Evolutionary conservation across 2,329 filamentous ascomycete genomes (phyloP).

Genomic region (Calonectria pauciramosa): DNA sequence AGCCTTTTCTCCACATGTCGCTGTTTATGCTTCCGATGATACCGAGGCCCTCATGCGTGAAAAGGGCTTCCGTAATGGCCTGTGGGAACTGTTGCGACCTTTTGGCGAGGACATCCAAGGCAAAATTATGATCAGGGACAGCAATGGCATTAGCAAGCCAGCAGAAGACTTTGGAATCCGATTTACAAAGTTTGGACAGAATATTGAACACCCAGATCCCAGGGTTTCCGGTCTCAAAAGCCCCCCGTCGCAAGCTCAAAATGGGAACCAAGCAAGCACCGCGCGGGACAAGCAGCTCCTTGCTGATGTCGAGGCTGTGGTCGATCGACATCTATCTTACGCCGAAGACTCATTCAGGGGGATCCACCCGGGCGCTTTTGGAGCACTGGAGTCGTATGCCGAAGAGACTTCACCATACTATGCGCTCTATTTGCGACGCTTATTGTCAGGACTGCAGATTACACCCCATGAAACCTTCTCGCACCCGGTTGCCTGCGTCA

Average conservation of each 20-base stretch:
- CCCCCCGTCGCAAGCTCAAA: constrained; percentile 52
- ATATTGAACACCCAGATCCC: constrained; percentile 65
- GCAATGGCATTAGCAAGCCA: constrained; percentile 83
- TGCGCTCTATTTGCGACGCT: constrained; percentile 83
- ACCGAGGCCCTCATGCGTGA: constrained; percentile 83
- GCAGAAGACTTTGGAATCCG: constrained; percentile 93
- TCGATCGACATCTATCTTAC: constrained; percentile 83
- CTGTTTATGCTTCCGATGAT: constrained; percentile 87
- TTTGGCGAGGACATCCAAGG: constrained; percentile 92
- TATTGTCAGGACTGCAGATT: constrained; percentile 84
- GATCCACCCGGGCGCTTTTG: constrained; percentile 52
- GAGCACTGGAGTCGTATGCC: constrained; percentile 58
- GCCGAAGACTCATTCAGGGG: constrained; percentile 72
- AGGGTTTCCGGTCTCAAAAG: constrained; percentile 46
- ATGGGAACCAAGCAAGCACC: constrained; percentile 45
- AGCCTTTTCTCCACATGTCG: constrained; percentile 90
- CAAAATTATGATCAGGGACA: constrained; percentile 92
- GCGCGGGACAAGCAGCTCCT: constrained; percentile 55
- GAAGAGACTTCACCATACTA: constrained; percentile 83
- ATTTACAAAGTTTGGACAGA: constrained; percentile 80
- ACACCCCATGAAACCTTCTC: constrained; percentile 92
- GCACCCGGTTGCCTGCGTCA: constrained; percentile 94
- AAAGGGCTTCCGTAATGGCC: constrained; percentile 86
- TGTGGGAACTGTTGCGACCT: constrained; percentile 88
- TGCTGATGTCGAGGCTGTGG: constrained; percentile 81